A percentile compares a stretch with the other conserved stretches of the same genome.
Conservation (phyloP, 2,329 filamentous ascomycete species). For the Hypocreales sp. region DNA sequence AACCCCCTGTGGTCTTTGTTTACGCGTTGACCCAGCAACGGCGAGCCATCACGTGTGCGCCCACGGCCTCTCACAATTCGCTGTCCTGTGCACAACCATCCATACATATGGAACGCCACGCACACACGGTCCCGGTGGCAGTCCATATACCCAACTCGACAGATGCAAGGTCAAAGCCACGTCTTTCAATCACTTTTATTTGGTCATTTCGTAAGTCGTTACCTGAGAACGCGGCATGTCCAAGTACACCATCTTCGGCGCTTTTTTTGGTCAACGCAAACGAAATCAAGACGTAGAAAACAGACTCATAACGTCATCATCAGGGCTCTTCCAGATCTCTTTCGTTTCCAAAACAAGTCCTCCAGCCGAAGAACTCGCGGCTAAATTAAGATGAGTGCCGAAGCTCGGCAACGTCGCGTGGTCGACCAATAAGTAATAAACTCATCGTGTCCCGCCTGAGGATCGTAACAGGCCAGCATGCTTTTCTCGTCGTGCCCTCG, state of each 20-base stretch:
- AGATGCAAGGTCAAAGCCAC: no score
- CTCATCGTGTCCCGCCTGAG: slow-evolving; percentile 17
- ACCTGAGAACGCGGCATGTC: slow-evolving; percentile 20
- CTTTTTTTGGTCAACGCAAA: slow-evolving; percentile 11
- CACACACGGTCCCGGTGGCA: no score
- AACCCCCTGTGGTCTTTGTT: no score
- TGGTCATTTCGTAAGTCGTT: slow-evolving; percentile 24
- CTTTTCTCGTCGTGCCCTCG: slow-evolving; percentile 15
- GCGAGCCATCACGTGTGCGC: no score
- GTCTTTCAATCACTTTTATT: slow-evolving; percentile 21
- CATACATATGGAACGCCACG: no score
- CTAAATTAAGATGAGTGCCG: slow-evolving; percentile 1
- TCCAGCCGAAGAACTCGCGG: slow-evolving; percentile 6
- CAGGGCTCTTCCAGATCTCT: slow-evolving; percentile 11
- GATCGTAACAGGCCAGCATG: slow-evolving; percentile 19
- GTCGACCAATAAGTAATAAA: slow-evolving; percentile 10
- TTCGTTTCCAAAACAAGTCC: slow-evolving; percentile 10
- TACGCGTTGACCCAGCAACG: slow-evolving; percentile 3
- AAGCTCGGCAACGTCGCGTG: no score
- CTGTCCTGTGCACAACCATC: no score
- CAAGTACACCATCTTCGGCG: slow-evolving; percentile 15
- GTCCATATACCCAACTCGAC: no score
- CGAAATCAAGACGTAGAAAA: slow-evolving; percentile 8
- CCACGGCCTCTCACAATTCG: no score
- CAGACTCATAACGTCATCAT: slow-evolving; percentile 21